A percentile compares a stretch with the other conserved stretches of the same genome.
Evolutionary conservation across 768 basidiomycete genomes (phyloP).

Genomic region (Leccinum subtestaceum): DNA sequence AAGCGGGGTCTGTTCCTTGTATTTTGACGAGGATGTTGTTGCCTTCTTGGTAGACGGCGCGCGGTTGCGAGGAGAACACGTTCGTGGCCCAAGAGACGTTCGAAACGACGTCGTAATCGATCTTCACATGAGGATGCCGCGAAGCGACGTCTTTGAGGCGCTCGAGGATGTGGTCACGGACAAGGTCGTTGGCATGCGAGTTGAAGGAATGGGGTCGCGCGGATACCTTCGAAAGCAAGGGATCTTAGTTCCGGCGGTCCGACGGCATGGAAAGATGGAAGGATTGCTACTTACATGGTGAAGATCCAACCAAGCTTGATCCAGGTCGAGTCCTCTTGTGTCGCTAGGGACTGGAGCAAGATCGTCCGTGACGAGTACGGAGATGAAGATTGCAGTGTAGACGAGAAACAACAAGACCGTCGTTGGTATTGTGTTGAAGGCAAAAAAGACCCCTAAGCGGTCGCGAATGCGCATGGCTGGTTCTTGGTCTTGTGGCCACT

Average conservation of each 20-base stretch:
- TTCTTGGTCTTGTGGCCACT: neutral
- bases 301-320: slow-evolving; percentile 58
- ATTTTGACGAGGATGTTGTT: slow-evolving; percentile 67
- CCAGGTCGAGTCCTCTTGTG: slow-evolving; percentile 45
- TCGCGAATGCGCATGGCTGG: slow-evolving; percentile 26
- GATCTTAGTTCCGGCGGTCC: neutral
- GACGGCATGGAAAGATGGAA: no score
- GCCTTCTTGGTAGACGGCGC: slow-evolving; percentile 56
- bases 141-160: slow-evolving; percentile 49
- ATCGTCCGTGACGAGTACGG: slow-evolving; percentile 48
- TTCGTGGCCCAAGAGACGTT: slow-evolving; percentile 46
- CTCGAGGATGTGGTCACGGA: slow-evolving; percentile 56
- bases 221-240: slow-evolving; percentile 46
- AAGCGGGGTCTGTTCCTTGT: slow-evolving; percentile 44
- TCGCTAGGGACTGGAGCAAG: slow-evolving; percentile 44
- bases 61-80: slow-evolving; percentile 13
- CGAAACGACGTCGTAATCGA: slow-evolving; percentile 49
- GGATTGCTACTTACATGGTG: slow-evolving; percentile 41
- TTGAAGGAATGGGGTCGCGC: slow-evolving; percentile 73
- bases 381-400: slow-evolving; percentile 46
- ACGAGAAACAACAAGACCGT: slow-evolving; percentile 46
- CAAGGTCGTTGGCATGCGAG: slow-evolving; percentile 71
- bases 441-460: slow-evolving; percentile 25
- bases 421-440: slow-evolving; percentile 42
- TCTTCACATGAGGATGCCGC: slow-evolving; percentile 43